Evolutionary conservation across 78 protist species (phyloP), one percentile per base, ranked within the genome.

Genomic region (Mantamonas sphyraenae): DNA sequence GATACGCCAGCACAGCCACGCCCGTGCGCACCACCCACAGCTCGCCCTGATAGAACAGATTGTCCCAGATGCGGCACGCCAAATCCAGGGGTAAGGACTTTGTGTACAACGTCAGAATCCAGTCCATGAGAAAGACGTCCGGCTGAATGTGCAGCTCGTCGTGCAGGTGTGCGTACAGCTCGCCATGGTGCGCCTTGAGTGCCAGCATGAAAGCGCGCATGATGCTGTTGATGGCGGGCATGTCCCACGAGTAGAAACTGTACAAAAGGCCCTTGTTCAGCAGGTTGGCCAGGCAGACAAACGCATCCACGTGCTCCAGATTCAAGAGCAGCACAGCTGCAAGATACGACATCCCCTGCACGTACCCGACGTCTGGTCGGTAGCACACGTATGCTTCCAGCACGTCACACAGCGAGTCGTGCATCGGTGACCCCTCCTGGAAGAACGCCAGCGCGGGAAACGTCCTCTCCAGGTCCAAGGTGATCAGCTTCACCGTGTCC

Each of bases 281-380:
- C 33, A 93, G 65, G 39, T 89, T 91, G 26, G 86, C 69, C 33
- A 93, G 70, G 61, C 82, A 71, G 16, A 73, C 76, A 30, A 91
- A 93, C 20, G 94, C 90, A 3, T 56, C 62, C 42, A 74, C 66
- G 43, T 61, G 77, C 28, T 86, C 90, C 24, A 93, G 22, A 39
- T 89, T 76, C 33, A 89, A 77, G 56, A 93, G 72, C 56, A 90
- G 79, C 68, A 91, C 73, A 1, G 95, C 89, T 4, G 89, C 95
- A n/a, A 93, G 43, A 65, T 85, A 93, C 17, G 93, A 87, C 97
- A 92, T 92, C 14, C 97, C 97, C 40, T 92, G 97, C 2, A 89
- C 94, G 70, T 91, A 81, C 5, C 73, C 79, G 17, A 90, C 77
- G 64, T 90, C 95, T 8, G 96, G 96, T 40, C 96, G 62, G 61